phyloP scores from a whole-genome alignment of 805 yeast species.

The Schwanniomyces sp. region DNA sequence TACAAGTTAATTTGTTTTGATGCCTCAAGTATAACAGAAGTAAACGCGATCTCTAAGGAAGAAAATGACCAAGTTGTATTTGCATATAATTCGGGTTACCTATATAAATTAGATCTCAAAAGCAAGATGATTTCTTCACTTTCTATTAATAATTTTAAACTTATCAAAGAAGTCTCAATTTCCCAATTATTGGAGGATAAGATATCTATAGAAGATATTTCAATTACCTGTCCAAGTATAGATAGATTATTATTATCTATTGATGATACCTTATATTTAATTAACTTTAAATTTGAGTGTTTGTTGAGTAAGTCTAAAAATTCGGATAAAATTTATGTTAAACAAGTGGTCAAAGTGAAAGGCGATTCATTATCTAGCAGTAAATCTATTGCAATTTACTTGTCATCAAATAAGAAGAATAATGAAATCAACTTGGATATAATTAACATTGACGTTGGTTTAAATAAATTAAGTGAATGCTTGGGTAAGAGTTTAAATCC shows the following conservation, averaged over 20 bases:
- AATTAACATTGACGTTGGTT: conserved; percentile 58
- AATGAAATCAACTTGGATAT: conserved; percentile 45
- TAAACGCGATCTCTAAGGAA: conserved; percentile 11
- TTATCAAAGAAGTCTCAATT: conserved; percentile 18
- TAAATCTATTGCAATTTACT: conserved; percentile 41
- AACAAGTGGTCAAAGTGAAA: conserved; percentile 32
- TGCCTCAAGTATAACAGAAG: conserved; percentile 19
- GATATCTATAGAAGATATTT: conserved; percentile 10
- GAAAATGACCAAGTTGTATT: conserved; percentile 9
- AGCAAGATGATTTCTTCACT: conserved; percentile 16
- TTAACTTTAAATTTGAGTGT: conserved; percentile 47
- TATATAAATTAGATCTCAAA: conserved; percentile 22
- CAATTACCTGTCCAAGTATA: conserved; percentile 41
- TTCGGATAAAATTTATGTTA: conserved; percentile 25
- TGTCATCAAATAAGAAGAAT: conserved; percentile 41
- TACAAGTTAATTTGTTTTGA: conserved; percentile 26
- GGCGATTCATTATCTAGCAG: conserved; percentile 44
- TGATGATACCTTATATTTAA: conserved; percentile 38
- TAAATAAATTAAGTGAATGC: conserved; percentile 66
- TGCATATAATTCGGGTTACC: conserved; percentile 23
- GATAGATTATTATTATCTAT: conserved; percentile 47
- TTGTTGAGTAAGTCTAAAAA: conserved; percentile 28
- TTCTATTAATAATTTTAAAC: conserved; percentile 22
- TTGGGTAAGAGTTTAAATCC: conserved; percentile 57
- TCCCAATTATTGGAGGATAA: conserved; percentile 12